phyloP scores from a whole-genome alignment of 495 filamentous ascomycete species.

The Lophiostoma macrostomum region DNA sequence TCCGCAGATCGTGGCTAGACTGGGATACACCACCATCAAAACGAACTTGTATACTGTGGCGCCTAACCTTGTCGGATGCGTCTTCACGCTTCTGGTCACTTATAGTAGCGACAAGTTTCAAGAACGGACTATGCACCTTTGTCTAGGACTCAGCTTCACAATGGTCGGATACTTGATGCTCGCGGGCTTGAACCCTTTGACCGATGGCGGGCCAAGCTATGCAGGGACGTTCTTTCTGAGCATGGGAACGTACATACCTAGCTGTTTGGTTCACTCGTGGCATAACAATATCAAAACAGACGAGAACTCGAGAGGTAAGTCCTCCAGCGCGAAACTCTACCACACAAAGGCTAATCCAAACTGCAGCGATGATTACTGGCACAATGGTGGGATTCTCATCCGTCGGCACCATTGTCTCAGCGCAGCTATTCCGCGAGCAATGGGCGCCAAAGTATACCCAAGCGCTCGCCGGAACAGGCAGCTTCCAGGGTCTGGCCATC shows the following conservation, averaged over 20 bases:
- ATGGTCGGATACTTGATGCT: slow-evolving; percentile 31
- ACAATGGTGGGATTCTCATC: slow-evolving; percentile 33
- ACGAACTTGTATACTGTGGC: slow-evolving; percentile 31
- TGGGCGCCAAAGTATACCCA: slow-evolving; percentile 22
- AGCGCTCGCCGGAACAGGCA: slow-evolving; percentile 13
- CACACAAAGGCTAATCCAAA: no score
- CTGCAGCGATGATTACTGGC: slow-evolving; percentile 44
- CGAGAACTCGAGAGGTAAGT: no score
- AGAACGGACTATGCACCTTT: slow-evolving; percentile 27
- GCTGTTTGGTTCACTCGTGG: slow-evolving; percentile 32
- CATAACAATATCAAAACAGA: slow-evolving; percentile 33
- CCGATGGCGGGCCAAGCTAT: slow-evolving; percentile 35
- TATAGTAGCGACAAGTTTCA: slow-evolving; percentile 24
- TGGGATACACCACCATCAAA: slow-evolving; percentile 19
- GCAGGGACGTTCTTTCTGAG: slow-evolving; percentile 35
- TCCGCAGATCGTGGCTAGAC: slow-evolving; percentile 24
- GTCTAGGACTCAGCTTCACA: slow-evolving; percentile 5
- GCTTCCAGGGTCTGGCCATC: slow-evolving; percentile 14
- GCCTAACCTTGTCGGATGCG: slow-evolving; percentile 24
- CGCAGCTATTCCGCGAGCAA: slow-evolving; percentile 10
- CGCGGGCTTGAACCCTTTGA: slow-evolving; percentile 21
- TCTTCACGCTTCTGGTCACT: slow-evolving; percentile 28
- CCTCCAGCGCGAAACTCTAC: no score
- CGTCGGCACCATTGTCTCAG: slow-evolving; percentile 16
- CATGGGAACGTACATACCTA: slow-evolving; percentile 27